A percentile compares a stretch with the other conserved stretches of the same genome.
phyloP scores from a whole-genome alignment of 2,329 filamentous ascomycete species.

The Pseudocercospora fuligena region DNA sequence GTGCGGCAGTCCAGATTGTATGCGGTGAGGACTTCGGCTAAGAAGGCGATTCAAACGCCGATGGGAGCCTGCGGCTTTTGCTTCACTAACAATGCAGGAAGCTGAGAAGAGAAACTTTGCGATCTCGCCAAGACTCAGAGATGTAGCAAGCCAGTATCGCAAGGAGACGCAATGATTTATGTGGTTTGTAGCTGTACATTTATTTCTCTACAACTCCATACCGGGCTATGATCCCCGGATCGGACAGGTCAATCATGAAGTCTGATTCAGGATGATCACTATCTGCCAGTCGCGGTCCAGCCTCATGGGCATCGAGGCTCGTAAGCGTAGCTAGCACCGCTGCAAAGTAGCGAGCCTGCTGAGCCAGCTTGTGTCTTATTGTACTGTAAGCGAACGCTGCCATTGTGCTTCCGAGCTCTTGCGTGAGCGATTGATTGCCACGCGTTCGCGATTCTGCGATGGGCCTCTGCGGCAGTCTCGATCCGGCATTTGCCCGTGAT shows the following conservation, averaged over 20 bases:
- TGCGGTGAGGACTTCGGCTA: not conserved
- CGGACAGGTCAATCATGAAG: not conserved
- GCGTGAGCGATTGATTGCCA: not conserved
- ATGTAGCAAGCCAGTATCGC: too few relatives aligned
- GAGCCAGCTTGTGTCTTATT: not conserved
- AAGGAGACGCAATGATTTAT: not conserved
- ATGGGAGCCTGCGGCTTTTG: not conserved
- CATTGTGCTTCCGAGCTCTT: not conserved
- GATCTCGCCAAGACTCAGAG: too few relatives aligned
- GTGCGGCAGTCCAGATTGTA: not conserved
- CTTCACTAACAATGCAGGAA: too few relatives aligned
- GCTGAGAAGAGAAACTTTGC: not conserved
- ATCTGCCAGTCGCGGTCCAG: not conserved
- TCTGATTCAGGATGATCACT: not conserved
- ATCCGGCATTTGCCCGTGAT: not conserved
- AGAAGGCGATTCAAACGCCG: not conserved
- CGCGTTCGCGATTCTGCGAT: not conserved
- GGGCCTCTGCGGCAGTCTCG: not conserved
- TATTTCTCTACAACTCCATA: not conserved
- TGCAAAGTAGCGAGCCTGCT: not conserved
- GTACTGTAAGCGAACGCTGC: not conserved
- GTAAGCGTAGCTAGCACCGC: too few relatives aligned
- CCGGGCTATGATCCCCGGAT: too few relatives aligned
- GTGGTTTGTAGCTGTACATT: not conserved
- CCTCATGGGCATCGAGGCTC: not conserved